Evolutionary conservation across 371 early-diverging fungal species (phyloP).

Genomic region (Entomophthora muscae): DNA sequence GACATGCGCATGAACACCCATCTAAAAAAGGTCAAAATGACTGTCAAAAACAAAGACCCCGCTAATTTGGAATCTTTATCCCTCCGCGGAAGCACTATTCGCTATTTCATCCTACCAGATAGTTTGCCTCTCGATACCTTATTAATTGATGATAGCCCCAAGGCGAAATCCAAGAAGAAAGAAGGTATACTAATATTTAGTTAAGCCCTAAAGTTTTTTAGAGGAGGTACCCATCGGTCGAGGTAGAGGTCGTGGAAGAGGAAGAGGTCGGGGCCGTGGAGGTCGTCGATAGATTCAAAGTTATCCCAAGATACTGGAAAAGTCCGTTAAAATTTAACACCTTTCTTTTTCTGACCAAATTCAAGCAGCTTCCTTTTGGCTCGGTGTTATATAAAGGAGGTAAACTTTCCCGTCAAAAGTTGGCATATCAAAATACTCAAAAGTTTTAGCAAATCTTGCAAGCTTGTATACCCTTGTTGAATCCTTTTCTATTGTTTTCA

Average conservation of each 20-base stretch:
- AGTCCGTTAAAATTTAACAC: no score
- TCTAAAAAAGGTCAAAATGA: conserved; percentile 95
- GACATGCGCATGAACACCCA: conserved; percentile 99
- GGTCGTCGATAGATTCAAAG: neutral
- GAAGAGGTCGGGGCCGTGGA: neutral
- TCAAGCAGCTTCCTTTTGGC: no score
- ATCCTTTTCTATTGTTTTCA: no score
- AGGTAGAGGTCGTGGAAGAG: neutral
- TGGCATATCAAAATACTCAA: no score
- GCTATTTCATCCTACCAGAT: conserved; percentile 90
- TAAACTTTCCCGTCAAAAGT: no score
- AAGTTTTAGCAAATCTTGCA: no score
- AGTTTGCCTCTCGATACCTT: conserved; percentile 87
- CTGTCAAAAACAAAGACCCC: conserved; percentile 84
- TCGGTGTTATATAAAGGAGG: no score
- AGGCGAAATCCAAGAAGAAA: conserved; percentile 76
- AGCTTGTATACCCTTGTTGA: no score
- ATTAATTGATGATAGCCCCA: conserved; percentile 89
- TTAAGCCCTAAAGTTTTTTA: neutral
- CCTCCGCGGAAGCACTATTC: conserved; percentile 87
- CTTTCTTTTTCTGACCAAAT: no score
- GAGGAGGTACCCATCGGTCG: neutral
- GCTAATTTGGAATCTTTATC: conserved; percentile 69
- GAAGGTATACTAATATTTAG: conserved; percentile 12
- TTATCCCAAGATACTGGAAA: no score